Evolutionary conservation across 2,329 filamentous ascomycete genomes (phyloP).

Genomic region (Talaromyces sp.): DNA sequence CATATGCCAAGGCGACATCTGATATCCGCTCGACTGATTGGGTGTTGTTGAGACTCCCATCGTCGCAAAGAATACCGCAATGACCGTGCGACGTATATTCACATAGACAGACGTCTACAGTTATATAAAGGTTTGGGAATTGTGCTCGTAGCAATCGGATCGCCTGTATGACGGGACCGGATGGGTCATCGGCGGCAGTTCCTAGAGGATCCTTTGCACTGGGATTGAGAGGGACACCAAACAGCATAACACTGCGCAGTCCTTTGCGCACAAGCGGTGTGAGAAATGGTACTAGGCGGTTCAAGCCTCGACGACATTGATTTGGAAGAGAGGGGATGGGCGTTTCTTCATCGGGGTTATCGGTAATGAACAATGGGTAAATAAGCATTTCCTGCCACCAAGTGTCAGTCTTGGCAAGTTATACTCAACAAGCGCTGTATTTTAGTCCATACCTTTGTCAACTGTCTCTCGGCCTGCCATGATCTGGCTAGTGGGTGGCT

Average conservation of each 20-base stretch:
- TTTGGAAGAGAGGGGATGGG: constrained; percentile 87
- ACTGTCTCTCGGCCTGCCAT: constrained; percentile 80
- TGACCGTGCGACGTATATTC: constrained; percentile 98
- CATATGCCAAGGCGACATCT: constrained; percentile 96
- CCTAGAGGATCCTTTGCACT: constrained; percentile 86
- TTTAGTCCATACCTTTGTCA: constrained; percentile 66
- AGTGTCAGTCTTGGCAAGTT: background rate
- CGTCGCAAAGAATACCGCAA: constrained; percentile 91
- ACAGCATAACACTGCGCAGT: constrained; percentile 87
- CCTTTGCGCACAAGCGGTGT: constrained; percentile 85
- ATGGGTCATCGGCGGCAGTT: constrained; percentile 86
- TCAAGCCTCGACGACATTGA: constrained; percentile 83
- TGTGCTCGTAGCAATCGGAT: constrained; percentile 79
- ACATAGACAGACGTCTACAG: constrained; percentile 91
- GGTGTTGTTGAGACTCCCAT: constrained; percentile 88
- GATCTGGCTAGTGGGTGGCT: constrained; percentile 73
- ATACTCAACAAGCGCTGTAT: background rate
- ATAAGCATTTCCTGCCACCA: constrained; percentile 84
- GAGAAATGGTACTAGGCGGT: constrained; percentile 79
- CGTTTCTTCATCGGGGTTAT: constrained; percentile 87
- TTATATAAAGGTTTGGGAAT: constrained; percentile 89
- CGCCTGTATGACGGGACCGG: constrained; percentile 82
- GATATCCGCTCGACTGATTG: constrained; percentile 92
- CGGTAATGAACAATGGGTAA: constrained; percentile 94
- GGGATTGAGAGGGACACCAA: constrained; percentile 82